Percentiles rank a stretch among this genome's conserved stretches.
Evolutionary conservation across 116 monocot species (phyloP).

Genomic region (Iris pallida): DNA sequence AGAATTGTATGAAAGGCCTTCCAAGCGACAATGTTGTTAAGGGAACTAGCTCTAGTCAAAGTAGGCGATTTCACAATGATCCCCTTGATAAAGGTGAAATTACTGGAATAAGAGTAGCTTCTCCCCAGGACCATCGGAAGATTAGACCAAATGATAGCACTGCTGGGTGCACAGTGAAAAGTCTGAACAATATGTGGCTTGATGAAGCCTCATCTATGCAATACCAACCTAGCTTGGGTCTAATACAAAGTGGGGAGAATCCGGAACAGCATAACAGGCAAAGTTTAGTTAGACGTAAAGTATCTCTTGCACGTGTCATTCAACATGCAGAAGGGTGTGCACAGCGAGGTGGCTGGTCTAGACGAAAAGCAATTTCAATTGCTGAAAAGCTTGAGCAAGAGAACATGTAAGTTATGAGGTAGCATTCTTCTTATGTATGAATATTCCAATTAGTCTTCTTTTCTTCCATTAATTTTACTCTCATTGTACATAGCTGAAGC

Average conservation of each 20-base stretch:
- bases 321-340: conserved; percentile 58
- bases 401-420: conserved; percentile 66
- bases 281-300: conserved; percentile 67
- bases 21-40: conserved; percentile 20
- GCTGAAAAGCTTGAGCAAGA: conserved; percentile 97
- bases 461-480: not conserved
- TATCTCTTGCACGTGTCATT: conserved; percentile 89
- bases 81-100: conserved; percentile 52
- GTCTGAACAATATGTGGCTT: conserved; percentile 19
- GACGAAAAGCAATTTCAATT: conserved; percentile 67
- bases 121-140: conserved; percentile 14
- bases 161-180: conserved; percentile 15
- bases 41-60: conserved; percentile 25
- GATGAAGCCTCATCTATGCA: conserved; percentile 41
- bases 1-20: conserved; percentile 23
- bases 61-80: conserved; percentile 18
- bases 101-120: conserved; percentile 24
- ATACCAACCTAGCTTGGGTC: conserved; percentile 15
- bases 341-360: conserved; percentile 61
- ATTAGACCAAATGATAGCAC: conserved; percentile 13
- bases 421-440: not conserved
- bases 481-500: not conserved
- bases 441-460: not conserved
- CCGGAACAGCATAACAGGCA: conserved; percentile 26
- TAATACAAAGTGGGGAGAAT: conserved; percentile 24